Base-by-base conservation (phyloP, 768 basidiomycete species). In the Gloeophyllum trabeum region DNA sequence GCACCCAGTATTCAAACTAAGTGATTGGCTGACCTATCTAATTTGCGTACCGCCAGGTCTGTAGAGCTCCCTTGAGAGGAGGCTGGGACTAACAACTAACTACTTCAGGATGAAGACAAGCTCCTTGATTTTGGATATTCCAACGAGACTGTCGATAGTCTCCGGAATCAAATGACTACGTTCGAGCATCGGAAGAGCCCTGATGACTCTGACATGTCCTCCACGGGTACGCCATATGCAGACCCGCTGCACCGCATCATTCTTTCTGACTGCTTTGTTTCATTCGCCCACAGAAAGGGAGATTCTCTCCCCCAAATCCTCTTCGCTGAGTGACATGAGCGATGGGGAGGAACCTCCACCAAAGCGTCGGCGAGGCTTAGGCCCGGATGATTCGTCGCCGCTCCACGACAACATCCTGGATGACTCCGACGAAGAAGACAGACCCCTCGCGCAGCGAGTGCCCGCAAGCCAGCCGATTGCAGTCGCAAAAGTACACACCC, bases 41-140 rank as follows among this genome's bases (percentile, higher is more conserved):
- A n/a, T n/a, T n/a, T n/a, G n/a, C n/a, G n/a, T n/a, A n/a, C n/a
- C n/a, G n/a, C n/a, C n/a, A n/a, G n/a, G n/a, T n/a, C n/a, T n/a
- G n/a, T n/a, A n/a, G n/a, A n/a, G n/a, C n/a, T n/a, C n/a, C n/a
- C n/a, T n/a, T n/a, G n/a, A n/a, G n/a, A n/a, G n/a, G n/a, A n/a
- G n/a, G n/a, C n/a, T n/a, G n/a, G n/a, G n/a, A n/a, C n/a, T n/a
- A n/a, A n/a, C n/a, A n/a, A n/a, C n/a, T 39, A 23, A 47, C 42
- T 35, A 10, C 24, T 41, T 24, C 54, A 94, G 88, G 86, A 87
- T 57, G 71, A 69, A 24, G 78, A 76, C 38, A 75, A 75, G 52
- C 66, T 93, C 6, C 66, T 84, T n/a, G 82, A 90, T 61, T 92
- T 92, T 51, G 67, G 71, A 38, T 88, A 88, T 57, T 64, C 64